Evolutionary conservation across 371 early-diverging fungal species (phyloP), one percentile per base, ranked within the genome.

Genomic region (Rhizopus arrhizus): DNA sequence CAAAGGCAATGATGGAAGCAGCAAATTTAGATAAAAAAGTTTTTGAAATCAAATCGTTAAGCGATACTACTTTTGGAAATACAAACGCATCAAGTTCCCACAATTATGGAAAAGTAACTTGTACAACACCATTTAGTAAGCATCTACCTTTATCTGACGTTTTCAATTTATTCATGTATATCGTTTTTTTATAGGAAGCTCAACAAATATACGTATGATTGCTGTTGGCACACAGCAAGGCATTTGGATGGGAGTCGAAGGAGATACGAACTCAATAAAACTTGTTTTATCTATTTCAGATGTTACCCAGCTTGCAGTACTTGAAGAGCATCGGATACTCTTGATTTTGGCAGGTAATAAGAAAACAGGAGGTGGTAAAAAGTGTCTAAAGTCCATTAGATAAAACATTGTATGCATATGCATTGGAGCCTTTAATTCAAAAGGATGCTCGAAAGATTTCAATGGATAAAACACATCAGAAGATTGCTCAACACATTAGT

Each of bases 151-250:
- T 40, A 7, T 12, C 40, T 10, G 12, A 7, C 6, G 2, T 43
- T 28, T 41, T 10, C 9, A 11, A 51, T 29, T 0, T 16, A 31
- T 10, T 11, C 51, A 28, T 4, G n/a, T 45, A 8, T 22, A 22
- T 22, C 22, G n/a, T n/a, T 46, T 31, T 38, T 2, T 10, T 7
- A 41, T 35, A 78, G 78, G 56, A 45, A 75, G 77, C 8, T 56
- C 79, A 22, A 66, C 59, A 13, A 73, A 70, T 50, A 81, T 86
- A 59, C 83, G 83, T 5, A 80, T 86, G 66, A 76, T 92, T 46
- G 88, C 87, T 9, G 75, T 95, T 32, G 96, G 94, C 34, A 91
- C 95, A 1, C 91, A 91, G 48, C 68, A 76, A 13, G 95, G 96
- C 5, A 75, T 96, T 11, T 81, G 77, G 76, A 75, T 77, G 61